A percentile compares a stretch with the other conserved stretches of the same genome.
These are phyloP conservation scores for Limtongia smithiae DNA, from an alignment of 805 yeast species.

Conservation along the genomic window DNA sequence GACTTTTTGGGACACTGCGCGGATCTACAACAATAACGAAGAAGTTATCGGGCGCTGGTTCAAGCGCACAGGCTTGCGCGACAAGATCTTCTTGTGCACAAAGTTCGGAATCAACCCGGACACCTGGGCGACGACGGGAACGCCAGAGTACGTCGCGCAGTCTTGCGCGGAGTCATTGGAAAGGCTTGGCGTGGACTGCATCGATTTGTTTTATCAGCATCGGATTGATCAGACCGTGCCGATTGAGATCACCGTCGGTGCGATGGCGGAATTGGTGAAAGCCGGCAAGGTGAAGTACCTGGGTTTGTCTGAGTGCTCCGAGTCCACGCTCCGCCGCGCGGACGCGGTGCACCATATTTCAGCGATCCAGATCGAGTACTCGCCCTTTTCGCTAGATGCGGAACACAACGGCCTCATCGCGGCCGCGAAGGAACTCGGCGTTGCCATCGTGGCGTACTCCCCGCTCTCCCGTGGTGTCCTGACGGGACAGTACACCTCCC, in stretches of 20 bases:
- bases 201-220: slow-evolving; percentile 68
- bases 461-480: slow-evolving; percentile 79
- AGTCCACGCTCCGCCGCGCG: slow-evolving; percentile 59
- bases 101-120: slow-evolving; percentile 51
- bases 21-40: slow-evolving; percentile 62
- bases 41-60: slow-evolving; percentile 53
- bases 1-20: slow-evolving; percentile 61
- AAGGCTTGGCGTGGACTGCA: slow-evolving; percentile 17
- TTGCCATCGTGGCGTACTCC: slow-evolving; percentile 76
- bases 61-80: slow-evolving; percentile 41
- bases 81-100: slow-evolving; percentile 53
- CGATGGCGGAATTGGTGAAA: slow-evolving; percentile 56
- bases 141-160: slow-evolving; percentile 22
- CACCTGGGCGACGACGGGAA: slow-evolving; percentile 35
- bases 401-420: slow-evolving; percentile 60
- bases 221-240: slow-evolving; percentile 60
- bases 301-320: slow-evolving; percentile 71
- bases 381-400: slow-evolving; percentile 62
- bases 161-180: slow-evolving; percentile 21
- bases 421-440: slow-evolving; percentile 52
- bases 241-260: slow-evolving; percentile 55
- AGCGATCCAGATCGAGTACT: slow-evolving; percentile 75
- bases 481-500: slow-evolving; percentile 55
- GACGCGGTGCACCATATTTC: slow-evolving; percentile 52
- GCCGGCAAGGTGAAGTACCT: slow-evolving; percentile 67